phyloP scores from a whole-genome alignment of 352 stramenopile species.

The Globisporangium spinosum region DNA sequence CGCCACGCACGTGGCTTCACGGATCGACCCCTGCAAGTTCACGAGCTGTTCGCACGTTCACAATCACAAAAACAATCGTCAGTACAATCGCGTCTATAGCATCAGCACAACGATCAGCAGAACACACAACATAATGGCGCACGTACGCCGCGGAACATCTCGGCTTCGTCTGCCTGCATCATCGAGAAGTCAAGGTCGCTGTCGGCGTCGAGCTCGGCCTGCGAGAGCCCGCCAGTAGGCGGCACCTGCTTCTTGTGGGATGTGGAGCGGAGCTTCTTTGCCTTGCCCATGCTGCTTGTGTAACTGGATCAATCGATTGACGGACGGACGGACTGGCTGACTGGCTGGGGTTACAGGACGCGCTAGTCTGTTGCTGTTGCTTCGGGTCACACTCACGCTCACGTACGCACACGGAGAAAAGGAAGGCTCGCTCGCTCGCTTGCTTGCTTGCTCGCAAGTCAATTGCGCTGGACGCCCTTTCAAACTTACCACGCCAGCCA shows the following conservation, averaged over 20 bases:
- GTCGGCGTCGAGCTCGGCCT: constrained; percentile 48
- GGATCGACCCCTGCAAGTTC: constrained; percentile 74
- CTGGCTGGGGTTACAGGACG: background rate
- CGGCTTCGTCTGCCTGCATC: constrained; percentile 50
- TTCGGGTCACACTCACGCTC: background rate
- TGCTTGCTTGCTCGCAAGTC: background rate
- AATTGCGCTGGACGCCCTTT: constrained; percentile 1
- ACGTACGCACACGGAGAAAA: background rate
- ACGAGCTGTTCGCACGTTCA: constrained; percentile 33
- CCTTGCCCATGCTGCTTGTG: constrained; percentile 63
- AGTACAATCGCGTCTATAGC: background rate
- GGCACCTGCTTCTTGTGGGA: constrained; percentile 81
- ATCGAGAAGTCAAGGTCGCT: constrained; percentile 38
- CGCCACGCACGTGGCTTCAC: constrained; percentile 82
- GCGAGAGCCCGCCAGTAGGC: constrained; percentile 52
- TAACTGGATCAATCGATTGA: background rate
- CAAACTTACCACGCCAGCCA: constrained; percentile 11
- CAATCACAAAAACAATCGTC: background rate
- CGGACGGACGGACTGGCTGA: background rate
- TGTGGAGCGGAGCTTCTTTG: constrained; percentile 81
- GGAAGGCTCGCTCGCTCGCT: background rate
- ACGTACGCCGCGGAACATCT: constrained; percentile 66
- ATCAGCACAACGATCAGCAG: background rate
- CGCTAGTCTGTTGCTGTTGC: background rate
- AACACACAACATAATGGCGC: background rate